Evolutionary conservation across 495 filamentous ascomycete genomes (phyloP).

Genomic region (Parathielavia hyrcaniae): DNA sequence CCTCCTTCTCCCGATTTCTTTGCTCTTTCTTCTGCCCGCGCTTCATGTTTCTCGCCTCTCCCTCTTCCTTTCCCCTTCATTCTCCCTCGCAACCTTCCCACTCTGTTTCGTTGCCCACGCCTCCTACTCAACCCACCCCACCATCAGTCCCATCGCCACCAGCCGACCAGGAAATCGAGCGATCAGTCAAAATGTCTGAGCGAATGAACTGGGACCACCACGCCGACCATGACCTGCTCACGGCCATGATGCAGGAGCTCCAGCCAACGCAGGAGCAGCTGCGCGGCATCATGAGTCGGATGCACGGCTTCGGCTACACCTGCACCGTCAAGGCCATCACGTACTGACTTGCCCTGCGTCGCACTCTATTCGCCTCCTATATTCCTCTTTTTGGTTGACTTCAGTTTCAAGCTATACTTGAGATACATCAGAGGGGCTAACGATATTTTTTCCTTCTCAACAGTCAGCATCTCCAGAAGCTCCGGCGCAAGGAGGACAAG

Average conservation of each 20-base stretch:
- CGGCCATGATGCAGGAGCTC: slow-evolving; percentile 16
- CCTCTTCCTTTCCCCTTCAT: slow-evolving; percentile 1
- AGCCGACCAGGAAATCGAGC: neutral
- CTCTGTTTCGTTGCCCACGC: neutral
- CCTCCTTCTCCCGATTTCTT: neutral
- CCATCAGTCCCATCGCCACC: neutral
- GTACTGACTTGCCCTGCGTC: slow-evolving; percentile 12
- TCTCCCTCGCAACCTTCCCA: neutral
- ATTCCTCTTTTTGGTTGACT: too few relatives aligned
- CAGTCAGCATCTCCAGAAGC: slow-evolving; percentile 40
- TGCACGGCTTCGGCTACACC: slow-evolving; percentile 22
- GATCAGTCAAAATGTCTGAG: slow-evolving; percentile 13
- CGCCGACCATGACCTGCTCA: slow-evolving; percentile 28
- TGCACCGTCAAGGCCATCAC: slow-evolving; percentile 33
- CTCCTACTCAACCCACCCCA: neutral
- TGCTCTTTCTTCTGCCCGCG: neutral
- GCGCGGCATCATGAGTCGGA: slow-evolving; percentile 18
- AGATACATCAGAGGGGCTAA: slow-evolving; percentile 13
- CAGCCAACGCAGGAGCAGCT: slow-evolving; percentile 22
- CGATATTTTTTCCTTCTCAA: slow-evolving; percentile 6
- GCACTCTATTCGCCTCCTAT: slow-evolving; percentile 8
- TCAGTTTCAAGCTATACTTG: neutral
- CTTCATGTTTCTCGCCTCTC: slow-evolving; percentile 1
- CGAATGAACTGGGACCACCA: slow-evolving; percentile 32
- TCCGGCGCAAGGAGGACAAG: slow-evolving; percentile 32